Conservation (phyloP, 2,329 filamentous ascomycete genomes). For the Fusarium foetens region DNA sequence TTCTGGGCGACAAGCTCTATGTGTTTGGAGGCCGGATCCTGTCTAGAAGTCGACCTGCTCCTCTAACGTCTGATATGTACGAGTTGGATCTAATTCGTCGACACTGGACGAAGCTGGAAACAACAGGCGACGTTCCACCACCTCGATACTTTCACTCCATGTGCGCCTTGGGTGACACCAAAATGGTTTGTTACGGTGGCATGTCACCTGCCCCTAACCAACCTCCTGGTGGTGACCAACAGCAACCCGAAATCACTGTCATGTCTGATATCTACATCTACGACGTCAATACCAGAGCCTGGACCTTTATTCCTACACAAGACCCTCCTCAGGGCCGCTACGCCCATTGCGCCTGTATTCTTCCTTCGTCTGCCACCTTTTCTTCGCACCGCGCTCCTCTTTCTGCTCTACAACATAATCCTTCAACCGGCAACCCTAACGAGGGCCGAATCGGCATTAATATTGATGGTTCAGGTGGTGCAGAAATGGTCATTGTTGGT, state of each 20-base stretch:
- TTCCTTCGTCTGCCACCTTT: slow-evolving; percentile 89
- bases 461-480: slow-evolving; percentile 89
- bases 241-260: slow-evolving; percentile 87
- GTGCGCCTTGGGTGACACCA: slow-evolving; percentile 91
- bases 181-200: slow-evolving; percentile 96
- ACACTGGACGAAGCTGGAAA: slow-evolving; percentile 92
- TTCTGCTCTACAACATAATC: slow-evolving; percentile 90
- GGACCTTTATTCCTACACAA: slow-evolving; percentile 83
- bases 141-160: slow-evolving; percentile 98
- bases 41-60: slow-evolving; percentile 80
- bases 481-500: slow-evolving; percentile 97
- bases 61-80: slow-evolving; percentile 90
- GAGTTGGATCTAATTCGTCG: slow-evolving; percentile 90
- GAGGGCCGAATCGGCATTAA: slow-evolving; percentile 88
- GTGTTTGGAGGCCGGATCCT: slow-evolving; percentile 93
- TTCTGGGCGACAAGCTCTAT: slow-evolving; percentile 94
- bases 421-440: slow-evolving; percentile 82
- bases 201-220: slow-evolving; percentile 83
- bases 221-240: slow-evolving; percentile 57
- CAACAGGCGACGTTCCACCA: slow-evolving; percentile 84
- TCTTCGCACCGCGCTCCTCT: slow-evolving; percentile 84
- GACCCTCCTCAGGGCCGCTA: slow-evolving; percentile 94
- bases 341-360: slow-evolving; percentile 92
- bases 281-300: slow-evolving; percentile 82
- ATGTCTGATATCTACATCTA: slow-evolving; percentile 99